Evolutionary conservation across 2,329 filamentous ascomycete genomes (phyloP).

Genomic region (Claviceps arundinis): DNA sequence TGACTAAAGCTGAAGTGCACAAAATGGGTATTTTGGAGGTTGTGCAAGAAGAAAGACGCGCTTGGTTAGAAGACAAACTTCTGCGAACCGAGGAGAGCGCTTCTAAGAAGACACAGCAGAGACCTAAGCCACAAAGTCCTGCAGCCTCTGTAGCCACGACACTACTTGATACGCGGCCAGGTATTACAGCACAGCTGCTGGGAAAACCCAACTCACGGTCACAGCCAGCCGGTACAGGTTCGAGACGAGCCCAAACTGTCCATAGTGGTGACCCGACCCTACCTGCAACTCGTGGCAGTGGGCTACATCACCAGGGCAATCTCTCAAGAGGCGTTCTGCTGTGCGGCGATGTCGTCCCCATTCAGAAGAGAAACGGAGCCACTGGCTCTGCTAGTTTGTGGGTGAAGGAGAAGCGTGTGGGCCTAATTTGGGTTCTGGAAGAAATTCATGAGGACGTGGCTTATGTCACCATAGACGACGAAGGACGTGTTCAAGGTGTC

Average conservation of each 20-base stretch:
- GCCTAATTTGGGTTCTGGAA: conserved; percentile 93
- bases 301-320: conserved; percentile 50
- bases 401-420: conserved; percentile 94
- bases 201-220: conserved; percentile 61
- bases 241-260: conserved; percentile 50
- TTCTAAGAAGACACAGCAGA: conserved; percentile 16
- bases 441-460: conserved; percentile 94
- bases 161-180: conserved; percentile 55
- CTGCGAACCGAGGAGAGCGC: conserved; percentile 33
- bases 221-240: conserved; percentile 37
- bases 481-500: conserved; percentile 57
- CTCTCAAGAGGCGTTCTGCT: conserved; percentile 81
- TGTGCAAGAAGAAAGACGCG: conserved; percentile 74
- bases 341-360: conserved; percentile 96
- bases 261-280: conserved; percentile 42
- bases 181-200: conserved; percentile 72
- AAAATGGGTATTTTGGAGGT: conserved; percentile 94
- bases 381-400: conserved; percentile 89
- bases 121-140: conserved; percentile 22
- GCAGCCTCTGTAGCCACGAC: conserved; percentile 30
- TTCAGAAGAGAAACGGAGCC: conserved; percentile 85
- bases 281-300: conserved; percentile 37
- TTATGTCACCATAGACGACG: conserved; percentile 60
- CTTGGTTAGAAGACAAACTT: conserved; percentile 82
- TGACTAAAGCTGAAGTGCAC: conserved; percentile 87